phyloP scores from a whole-genome alignment of 371 early-diverging fungal genomes.

The Apophysomyces elegans region DNA sequence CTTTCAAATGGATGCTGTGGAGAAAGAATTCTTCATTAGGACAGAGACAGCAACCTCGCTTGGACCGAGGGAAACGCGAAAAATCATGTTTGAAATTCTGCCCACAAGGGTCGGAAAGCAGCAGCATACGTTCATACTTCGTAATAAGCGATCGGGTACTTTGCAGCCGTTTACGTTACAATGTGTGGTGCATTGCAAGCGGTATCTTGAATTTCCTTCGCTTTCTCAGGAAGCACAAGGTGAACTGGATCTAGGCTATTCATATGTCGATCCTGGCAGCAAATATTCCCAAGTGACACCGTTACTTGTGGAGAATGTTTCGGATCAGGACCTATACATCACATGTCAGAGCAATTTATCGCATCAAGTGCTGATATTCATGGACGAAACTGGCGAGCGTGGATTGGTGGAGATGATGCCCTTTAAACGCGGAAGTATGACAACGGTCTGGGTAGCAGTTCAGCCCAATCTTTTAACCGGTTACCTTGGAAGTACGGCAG shows the following conservation, averaged over 20 bases:
- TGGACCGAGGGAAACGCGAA: conserved; percentile 58
- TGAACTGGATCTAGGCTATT: conserved; percentile 81
- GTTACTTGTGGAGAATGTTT: conserved; percentile 71
- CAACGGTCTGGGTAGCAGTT: conserved; percentile 79
- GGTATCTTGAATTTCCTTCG: conserved; percentile 71
- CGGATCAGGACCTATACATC: conserved; percentile 67
- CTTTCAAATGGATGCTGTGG: conserved; percentile 21
- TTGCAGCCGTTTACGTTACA: conserved; percentile 58
- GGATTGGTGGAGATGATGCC: conserved; percentile 63
- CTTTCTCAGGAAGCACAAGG: conserved; percentile 56
- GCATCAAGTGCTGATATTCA: conserved; percentile 82
- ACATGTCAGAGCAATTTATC: conserved; percentile 80
- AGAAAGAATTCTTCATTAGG: conserved; percentile 33
- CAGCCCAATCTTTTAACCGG: conserved; percentile 73
- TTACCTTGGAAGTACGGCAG: conserved; percentile 45
- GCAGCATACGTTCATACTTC: conserved; percentile 51
- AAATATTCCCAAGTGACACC: conserved; percentile 81
- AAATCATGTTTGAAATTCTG: conserved; percentile 63
- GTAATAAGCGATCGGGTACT: conserved; percentile 36
- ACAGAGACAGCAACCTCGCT: conserved; percentile 32
- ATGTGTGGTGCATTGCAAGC: conserved; percentile 59
- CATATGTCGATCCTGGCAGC: conserved; percentile 78
- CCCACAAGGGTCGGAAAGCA: conserved; percentile 62
- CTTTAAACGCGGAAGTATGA: conserved; percentile 54
- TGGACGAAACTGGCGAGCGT: conserved; percentile 69